A percentile compares a stretch with the other conserved stretches of the same genome.
Conservation (phyloP, 2,329 filamentous ascomycete species). For the Diaporthe batatas region DNA sequence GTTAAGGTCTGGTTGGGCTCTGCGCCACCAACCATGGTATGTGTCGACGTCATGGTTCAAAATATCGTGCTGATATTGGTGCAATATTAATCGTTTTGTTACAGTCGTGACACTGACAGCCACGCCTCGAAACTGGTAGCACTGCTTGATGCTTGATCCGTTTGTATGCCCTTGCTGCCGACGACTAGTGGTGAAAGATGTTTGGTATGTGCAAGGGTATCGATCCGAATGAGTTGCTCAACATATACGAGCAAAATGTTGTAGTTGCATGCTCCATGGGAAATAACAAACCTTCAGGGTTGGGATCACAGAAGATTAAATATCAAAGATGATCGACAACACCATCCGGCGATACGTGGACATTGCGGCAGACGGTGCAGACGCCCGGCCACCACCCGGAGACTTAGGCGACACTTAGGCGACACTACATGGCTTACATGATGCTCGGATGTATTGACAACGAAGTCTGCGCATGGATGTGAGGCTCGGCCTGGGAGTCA, state of each 20-base stretch:
- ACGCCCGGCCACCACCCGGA: neutral
- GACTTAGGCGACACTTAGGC: neutral
- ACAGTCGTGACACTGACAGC: neutral
- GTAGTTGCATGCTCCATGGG: neutral
- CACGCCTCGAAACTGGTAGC: neutral
- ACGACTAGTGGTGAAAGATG: neutral
- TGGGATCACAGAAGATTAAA: neutral
- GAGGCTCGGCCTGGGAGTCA: conserved; percentile 36
- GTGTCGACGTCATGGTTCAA: conserved; percentile 16
- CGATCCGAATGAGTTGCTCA: neutral
- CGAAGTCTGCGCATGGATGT: neutral
- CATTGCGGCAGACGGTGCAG: conserved; percentile 1
- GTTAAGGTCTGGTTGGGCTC: conserved; percentile 3
- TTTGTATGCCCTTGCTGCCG: neutral
- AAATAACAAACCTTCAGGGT: no score
- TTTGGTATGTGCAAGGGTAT: no score
- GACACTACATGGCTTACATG: conserved; percentile 13
- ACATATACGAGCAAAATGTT: neutral
- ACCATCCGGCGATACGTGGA: conserved; percentile 9
- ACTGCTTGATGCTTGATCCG: neutral
- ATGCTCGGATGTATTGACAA: conserved; percentile 1
- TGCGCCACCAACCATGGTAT: conserved; percentile 26
- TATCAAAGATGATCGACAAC: neutral
- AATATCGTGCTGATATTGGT: neutral
- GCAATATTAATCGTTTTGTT: no score